Percentiles rank a stretch among this genome's conserved stretches.
These are phyloP conservation scores for Wallacemonas collosoma DNA, from an alignment of 208 protist genomes.

Conservation along the genomic window DNA sequence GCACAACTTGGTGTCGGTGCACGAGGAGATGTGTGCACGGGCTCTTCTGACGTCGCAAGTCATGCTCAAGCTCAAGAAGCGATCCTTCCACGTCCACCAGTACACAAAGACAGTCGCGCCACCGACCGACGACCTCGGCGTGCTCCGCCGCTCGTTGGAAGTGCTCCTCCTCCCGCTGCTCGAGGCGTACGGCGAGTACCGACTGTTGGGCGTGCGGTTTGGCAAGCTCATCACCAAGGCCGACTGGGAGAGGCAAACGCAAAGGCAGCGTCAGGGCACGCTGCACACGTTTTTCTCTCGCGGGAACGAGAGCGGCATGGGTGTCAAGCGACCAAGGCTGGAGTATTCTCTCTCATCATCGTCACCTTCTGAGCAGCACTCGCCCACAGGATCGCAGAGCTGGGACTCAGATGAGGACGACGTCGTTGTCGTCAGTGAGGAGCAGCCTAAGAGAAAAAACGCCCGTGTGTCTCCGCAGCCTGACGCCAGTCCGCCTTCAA, in stretches of 20 bases:
- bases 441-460: not conserved
- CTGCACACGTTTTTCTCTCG: constrained; percentile 26
- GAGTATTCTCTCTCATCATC: constrained; percentile 1
- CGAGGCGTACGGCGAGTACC: constrained; percentile 49
- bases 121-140: constrained; percentile 47
- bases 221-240: constrained; percentile 47
- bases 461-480: too few relatives aligned
- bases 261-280: constrained; percentile 18
- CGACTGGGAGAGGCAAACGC: constrained; percentile 20
- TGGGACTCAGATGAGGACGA: not conserved
- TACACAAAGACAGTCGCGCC: constrained; percentile 49
- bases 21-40: constrained; percentile 34
- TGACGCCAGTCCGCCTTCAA: not conserved
- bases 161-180: constrained; percentile 60
- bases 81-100: constrained; percentile 70
- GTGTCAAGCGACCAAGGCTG: not conserved
- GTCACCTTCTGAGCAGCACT: not conserved
- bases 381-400: not conserved
- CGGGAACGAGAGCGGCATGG: not conserved
- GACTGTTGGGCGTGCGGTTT: constrained; percentile 74
- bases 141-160: constrained; percentile 55
- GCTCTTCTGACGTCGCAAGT: constrained; percentile 58
- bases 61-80: constrained; percentile 76
- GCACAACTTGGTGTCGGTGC: constrained; percentile 33
- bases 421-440: not conserved